A percentile compares a stretch with the other conserved stretches of the same genome.
Evolutionary conservation across 768 basidiomycete species (phyloP).

Genomic region (Hygrophorus russula): DNA sequence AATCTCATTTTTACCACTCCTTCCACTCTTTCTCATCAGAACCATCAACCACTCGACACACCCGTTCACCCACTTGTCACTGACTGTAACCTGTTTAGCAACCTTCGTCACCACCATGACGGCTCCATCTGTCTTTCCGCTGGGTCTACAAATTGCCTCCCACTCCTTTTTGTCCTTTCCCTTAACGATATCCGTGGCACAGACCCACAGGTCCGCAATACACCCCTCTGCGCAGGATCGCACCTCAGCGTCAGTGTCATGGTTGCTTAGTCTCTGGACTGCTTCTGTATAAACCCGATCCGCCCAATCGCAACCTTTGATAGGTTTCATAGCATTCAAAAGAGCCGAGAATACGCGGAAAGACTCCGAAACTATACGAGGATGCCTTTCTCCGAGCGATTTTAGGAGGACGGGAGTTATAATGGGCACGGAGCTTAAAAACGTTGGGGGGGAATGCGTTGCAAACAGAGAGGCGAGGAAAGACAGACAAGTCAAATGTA

Average conservation of each 20-base stretch:
- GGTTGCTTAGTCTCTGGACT: conserved; percentile 52
- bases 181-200: conserved; percentile 63
- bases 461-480: conserved; percentile 83
- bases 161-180: conserved; percentile 63
- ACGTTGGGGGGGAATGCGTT: conserved; percentile 49
- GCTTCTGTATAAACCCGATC: conserved; percentile 69
- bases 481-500: conserved; percentile 76
- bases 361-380: conserved; percentile 78
- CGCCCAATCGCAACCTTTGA: conserved; percentile 55
- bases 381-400: conserved; percentile 72
- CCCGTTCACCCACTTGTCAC: conserved; percentile 72
- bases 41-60: conserved; percentile 69
- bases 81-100: conserved; percentile 60
- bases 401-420: conserved; percentile 69
- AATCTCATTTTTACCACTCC: conserved; percentile 67
- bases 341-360: conserved; percentile 83
- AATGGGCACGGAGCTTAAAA: conserved; percentile 44
- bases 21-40: conserved; percentile 68
- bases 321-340: conserved; percentile 62
- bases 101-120: conserved; percentile 79
- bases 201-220: conserved; percentile 81
- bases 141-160: conserved; percentile 64
- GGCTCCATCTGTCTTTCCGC: conserved; percentile 62
- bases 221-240: conserved; percentile 72
- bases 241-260: conserved; percentile 90